These are phyloP conservation scores for Chaetomium cochliodes DNA, from an alignment of 495 filamentous ascomycete species.

Conservation along the genomic window DNA sequence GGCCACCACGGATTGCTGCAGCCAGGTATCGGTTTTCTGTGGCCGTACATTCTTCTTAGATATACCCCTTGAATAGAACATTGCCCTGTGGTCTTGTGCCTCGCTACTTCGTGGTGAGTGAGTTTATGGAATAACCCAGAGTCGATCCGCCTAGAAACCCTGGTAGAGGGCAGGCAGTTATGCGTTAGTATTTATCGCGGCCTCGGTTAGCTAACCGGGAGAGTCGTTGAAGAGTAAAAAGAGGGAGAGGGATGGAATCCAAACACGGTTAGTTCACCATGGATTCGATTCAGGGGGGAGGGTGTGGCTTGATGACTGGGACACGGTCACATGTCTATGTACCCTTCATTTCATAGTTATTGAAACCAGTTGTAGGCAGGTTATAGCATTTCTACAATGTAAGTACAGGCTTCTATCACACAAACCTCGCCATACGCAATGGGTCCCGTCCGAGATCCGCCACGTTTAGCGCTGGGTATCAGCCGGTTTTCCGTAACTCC, in stretches of 20 bases:
- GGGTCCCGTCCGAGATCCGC: neutral
- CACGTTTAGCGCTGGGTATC: constrained; percentile 2
- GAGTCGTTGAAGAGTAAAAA: too few relatives aligned
- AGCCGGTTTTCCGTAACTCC: constrained; percentile 16
- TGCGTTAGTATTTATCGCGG: too few relatives aligned
- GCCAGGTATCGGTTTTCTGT: neutral
- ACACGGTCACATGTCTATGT: too few relatives aligned
- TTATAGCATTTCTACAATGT: constrained; percentile 21
- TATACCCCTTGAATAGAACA: constrained; percentile 17
- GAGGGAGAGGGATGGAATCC: too few relatives aligned
- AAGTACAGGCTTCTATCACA: constrained; percentile 24
- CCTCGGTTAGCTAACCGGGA: too few relatives aligned
- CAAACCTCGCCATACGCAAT: constrained; percentile 1
- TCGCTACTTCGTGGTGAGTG: neutral
- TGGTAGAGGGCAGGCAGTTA: too few relatives aligned
- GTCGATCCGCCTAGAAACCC: too few relatives aligned
- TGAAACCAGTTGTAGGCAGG: neutral
- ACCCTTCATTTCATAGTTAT: too few relatives aligned
- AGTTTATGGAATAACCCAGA: too few relatives aligned
- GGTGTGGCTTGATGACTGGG: too few relatives aligned
- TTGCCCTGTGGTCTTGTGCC: neutral
- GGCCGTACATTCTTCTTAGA: neutral
- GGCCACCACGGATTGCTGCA: neutral
- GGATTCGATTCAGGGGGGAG: too few relatives aligned
- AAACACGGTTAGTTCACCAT: too few relatives aligned